phyloP scores from a whole-genome alignment of 2,329 filamentous ascomycete species.

The Xylariaceae sp. region DNA sequence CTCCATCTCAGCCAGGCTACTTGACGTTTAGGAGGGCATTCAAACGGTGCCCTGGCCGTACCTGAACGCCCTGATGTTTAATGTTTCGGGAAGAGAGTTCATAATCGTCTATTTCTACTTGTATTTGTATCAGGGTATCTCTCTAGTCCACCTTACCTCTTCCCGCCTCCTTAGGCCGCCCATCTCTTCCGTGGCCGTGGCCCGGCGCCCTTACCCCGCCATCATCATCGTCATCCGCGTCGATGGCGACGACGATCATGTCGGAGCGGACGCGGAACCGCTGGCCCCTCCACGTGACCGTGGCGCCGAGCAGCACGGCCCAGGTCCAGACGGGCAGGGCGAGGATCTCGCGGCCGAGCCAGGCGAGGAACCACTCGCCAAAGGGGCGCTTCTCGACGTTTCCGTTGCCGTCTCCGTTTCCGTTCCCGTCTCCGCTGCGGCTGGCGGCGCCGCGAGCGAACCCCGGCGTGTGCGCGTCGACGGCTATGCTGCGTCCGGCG shows the following conservation, averaged over 20 bases:
- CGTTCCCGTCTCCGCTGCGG: constrained; percentile 26
- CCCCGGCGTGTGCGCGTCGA: constrained; percentile 63
- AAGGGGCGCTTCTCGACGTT: constrained; percentile 50
- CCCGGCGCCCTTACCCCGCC: neutral
- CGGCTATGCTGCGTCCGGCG: constrained; percentile 60
- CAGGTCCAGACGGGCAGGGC: constrained; percentile 85
- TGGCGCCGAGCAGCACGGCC: constrained; percentile 83
- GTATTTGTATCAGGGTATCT: neutral
- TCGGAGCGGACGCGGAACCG: constrained; percentile 76
- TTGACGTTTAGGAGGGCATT: too few species aligned
- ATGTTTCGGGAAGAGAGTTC: too few species aligned
- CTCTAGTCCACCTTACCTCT: constrained; percentile 13
- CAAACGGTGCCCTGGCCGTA: too few species aligned
- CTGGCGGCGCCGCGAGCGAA: constrained; percentile 53
- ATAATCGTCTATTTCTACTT: too few species aligned
- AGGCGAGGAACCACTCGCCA: constrained; percentile 67
- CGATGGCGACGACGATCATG: constrained; percentile 60
- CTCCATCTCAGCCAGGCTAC: too few species aligned
- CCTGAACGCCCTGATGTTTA: too few species aligned
- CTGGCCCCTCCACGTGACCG: constrained; percentile 79
- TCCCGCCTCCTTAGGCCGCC: too few species aligned
- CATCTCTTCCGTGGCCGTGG: neutral
- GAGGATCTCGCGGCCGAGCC: constrained; percentile 75
- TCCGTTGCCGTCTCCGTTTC: too few species aligned
- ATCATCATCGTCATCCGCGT: constrained; percentile 6